Conservation (phyloP, 2,329 filamentous ascomycete genomes). For the Keithomyces neogunnii region DNA sequence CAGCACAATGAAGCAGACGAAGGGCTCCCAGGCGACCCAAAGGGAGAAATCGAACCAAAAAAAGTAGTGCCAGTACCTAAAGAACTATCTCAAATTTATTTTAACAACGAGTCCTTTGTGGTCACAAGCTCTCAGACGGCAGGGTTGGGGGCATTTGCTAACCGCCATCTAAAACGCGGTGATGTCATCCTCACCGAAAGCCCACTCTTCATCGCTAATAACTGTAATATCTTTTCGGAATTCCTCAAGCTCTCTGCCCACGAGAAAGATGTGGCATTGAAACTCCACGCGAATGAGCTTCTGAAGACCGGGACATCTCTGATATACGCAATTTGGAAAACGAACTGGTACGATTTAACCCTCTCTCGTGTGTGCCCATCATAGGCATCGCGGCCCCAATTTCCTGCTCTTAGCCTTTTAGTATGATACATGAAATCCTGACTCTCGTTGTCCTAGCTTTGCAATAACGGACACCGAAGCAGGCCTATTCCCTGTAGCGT, state of each 20-base stretch:
- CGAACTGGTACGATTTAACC: conserved; percentile 34
- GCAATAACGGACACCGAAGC: conserved; percentile 23
- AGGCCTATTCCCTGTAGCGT: conserved; percentile 40
- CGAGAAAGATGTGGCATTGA: conserved; percentile 23
- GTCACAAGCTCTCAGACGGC: conserved; percentile 26
- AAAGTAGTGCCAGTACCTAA: too few relatives aligned
- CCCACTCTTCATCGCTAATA: conserved; percentile 29
- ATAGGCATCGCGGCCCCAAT: too few relatives aligned
- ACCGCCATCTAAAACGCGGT: conserved; percentile 24
- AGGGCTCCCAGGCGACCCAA: too few relatives aligned
- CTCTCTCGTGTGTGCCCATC: too few relatives aligned
- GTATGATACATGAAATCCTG: too few relatives aligned
- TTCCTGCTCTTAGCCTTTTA: too few relatives aligned
- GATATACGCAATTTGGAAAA: conserved; percentile 31
- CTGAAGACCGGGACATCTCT: conserved; percentile 17
- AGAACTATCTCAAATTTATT: too few relatives aligned
- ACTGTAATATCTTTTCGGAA: conserved; percentile 20
- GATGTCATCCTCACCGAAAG: conserved; percentile 36
- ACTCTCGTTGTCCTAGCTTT: conserved; percentile 2
- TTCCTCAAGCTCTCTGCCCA: conserved; percentile 25
- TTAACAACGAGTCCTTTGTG: conserved; percentile 29
- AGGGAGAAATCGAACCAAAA: too few relatives aligned
- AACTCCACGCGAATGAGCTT: conserved; percentile 27
- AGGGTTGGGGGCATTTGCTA: conserved; percentile 36
- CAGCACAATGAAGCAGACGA: too few relatives aligned